Conservation (phyloP, 2,329 filamentous ascomycete genomes). For the Exophiala mesophila region DNA sequence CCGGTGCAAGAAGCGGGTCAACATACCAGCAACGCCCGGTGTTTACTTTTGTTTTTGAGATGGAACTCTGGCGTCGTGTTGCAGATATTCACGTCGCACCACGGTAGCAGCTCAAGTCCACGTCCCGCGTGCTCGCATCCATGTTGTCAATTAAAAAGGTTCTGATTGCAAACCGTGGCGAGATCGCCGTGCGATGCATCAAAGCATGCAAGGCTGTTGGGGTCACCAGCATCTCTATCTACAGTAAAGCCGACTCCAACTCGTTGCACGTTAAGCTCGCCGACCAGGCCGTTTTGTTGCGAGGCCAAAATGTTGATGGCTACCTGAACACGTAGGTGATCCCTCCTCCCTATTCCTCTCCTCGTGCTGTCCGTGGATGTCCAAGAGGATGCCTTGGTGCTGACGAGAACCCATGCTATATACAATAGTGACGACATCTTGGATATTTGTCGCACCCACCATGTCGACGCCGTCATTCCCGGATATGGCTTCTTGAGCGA, state of each 20-base stretch:
- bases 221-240: constrained; percentile 53
- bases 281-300: constrained; percentile 49
- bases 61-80: no score
- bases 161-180: constrained; percentile 56
- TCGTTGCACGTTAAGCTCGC: constrained; percentile 52
- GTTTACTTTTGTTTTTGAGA: no score
- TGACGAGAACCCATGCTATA: no score
- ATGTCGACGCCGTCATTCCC: constrained; percentile 57
- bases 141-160: constrained; percentile 45
- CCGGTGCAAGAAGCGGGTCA: no score
- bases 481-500: constrained; percentile 65
- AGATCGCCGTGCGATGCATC: constrained; percentile 53
- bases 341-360: no score
- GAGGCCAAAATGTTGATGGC: constrained; percentile 44
- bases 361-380: no score
- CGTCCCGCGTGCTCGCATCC: not conserved
- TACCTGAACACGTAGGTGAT: no score
- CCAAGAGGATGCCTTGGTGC: no score
- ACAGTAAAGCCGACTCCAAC: constrained; percentile 52
- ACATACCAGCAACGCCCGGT: no score
- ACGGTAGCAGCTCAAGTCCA: no score
- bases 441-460: constrained; percentile 45
- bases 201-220: constrained; percentile 42
- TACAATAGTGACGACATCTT: constrained; percentile 39
- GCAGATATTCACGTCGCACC: no score